Evolutionary conservation across 139 green algal genomes (phyloP).

Genomic region (Nannochloris sp.): DNA sequence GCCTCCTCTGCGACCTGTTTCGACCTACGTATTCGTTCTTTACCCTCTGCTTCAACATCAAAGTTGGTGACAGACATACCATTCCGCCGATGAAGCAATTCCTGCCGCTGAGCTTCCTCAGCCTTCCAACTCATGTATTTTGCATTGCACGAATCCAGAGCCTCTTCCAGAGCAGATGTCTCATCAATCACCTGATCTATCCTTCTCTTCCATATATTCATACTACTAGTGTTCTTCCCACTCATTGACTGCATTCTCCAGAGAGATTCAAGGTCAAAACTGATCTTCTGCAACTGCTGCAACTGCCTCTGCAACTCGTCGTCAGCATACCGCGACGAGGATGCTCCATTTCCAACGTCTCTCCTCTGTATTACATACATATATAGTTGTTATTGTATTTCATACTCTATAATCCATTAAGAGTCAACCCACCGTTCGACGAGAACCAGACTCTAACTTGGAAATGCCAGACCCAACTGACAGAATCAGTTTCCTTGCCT

Average conservation of each 20-base stretch:
- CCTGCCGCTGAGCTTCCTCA: slow-evolving; percentile 51
- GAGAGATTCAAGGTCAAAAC: slow-evolving; percentile 58
- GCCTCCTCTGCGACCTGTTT: slow-evolving; percentile 68
- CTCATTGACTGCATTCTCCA: slow-evolving; percentile 75
- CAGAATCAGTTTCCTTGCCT: slow-evolving; percentile 50
- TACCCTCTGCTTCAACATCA: slow-evolving; percentile 48
- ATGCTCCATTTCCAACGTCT: not conserved
- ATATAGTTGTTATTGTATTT: not conserved
- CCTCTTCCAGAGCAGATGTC: slow-evolving; percentile 35
- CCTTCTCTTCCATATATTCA: slow-evolving; percentile 68
- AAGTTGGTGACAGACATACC: slow-evolving; percentile 10
- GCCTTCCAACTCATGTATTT: slow-evolving; percentile 23
- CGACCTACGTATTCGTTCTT: slow-evolving; percentile 39
- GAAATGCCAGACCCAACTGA: slow-evolving; percentile 53
- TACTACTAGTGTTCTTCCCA: slow-evolving; percentile 35
- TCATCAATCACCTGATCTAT: slow-evolving; percentile 79
- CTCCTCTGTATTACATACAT: not conserved
- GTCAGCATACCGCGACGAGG: not conserved
- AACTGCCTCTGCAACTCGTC: slow-evolving; percentile 47
- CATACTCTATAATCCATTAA: not conserved
- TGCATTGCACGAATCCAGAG: slow-evolving; percentile 30
- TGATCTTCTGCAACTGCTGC: slow-evolving; percentile 57
- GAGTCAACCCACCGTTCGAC: not conserved
- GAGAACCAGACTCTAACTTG: slow-evolving; percentile 35
- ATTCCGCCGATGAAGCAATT: slow-evolving; percentile 49